Evolutionary conservation across 2,329 filamentous ascomycete genomes (phyloP).

Genomic region (Emmonsiellopsis sp.): DNA sequence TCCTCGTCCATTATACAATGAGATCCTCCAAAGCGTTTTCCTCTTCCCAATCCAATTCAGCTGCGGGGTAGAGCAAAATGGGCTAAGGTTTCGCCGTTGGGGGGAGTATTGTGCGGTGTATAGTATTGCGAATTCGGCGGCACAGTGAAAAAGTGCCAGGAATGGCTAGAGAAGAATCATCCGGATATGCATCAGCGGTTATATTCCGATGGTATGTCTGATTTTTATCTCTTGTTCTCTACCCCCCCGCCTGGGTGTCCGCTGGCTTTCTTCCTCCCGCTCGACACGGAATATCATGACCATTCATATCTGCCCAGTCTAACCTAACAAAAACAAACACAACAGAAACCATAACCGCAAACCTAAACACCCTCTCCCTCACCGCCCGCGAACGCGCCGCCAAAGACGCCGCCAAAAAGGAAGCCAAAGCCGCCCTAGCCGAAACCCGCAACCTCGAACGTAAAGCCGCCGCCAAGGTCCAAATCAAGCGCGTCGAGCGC

Average conservation of each 20-base stretch:
- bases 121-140: slow-evolving; percentile 99
- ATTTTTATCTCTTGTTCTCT: not conserved
- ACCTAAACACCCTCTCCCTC: slow-evolving; percentile 75
- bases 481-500: slow-evolving; percentile 93
- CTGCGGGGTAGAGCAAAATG: not conserved
- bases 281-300: not conserved
- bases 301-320: slow-evolving; percentile 2
- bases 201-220: slow-evolving; percentile 68
- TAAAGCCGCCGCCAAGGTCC: slow-evolving; percentile 71
- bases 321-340: not conserved
- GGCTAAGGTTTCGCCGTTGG: not conserved
- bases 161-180: slow-evolving; percentile 78
- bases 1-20: not conserved
- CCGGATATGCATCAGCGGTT: slow-evolving; percentile 65
- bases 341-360: slow-evolving; percentile 69
- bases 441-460: slow-evolving; percentile 77
- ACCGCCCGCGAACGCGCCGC: slow-evolving; percentile 90
- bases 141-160: slow-evolving; percentile 91
- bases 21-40: not conserved
- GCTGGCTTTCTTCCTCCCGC: not conserved
- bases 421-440: slow-evolving; percentile 80
- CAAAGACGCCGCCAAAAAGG: slow-evolving; percentile 95
- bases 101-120: slow-evolving; percentile 18
- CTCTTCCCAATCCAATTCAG: not conserved
- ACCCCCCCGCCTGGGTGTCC: no score